Evolutionary conservation across 306 rosid genomes (phyloP).

Genomic region (Prinsepia uniflora): DNA sequence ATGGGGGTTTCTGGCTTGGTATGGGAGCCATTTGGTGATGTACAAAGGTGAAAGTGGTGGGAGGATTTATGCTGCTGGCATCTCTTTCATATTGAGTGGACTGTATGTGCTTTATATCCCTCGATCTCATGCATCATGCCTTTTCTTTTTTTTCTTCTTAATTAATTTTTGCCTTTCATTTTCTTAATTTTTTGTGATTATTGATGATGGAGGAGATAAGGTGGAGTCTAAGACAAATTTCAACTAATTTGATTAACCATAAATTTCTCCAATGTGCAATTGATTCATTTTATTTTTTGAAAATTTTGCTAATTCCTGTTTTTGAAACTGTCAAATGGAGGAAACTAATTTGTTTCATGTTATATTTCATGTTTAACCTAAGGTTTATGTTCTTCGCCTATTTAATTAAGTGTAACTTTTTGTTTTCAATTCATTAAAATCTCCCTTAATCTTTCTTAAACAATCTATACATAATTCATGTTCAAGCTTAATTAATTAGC

Average conservation of each 20-base stretch:
- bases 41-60: constrained; percentile 88
- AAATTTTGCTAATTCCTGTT: background rate
- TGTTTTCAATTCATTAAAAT: no score
- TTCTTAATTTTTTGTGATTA: background rate
- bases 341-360: no score
- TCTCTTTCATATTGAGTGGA: constrained; percentile 87
- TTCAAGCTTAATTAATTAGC: no score
- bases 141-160: background rate
- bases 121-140: background rate
- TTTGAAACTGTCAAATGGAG: background rate
- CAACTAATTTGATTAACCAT: background rate
- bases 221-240: background rate
- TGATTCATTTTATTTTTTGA: background rate
- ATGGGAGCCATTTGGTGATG: constrained; percentile 92
- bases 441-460: no score
- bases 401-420: no score
- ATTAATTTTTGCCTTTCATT: background rate
- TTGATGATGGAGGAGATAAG: background rate
- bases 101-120: constrained; percentile 43
- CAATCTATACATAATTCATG: no score
- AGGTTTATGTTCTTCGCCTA: no score
- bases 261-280: background rate
- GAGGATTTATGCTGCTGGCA: constrained; percentile 77
- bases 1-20: constrained; percentile 98
- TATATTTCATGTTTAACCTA: no score